Evolutionary conservation across 2,329 filamentous ascomycete species (phyloP).

Genomic region (Cercospora sesami): DNA sequence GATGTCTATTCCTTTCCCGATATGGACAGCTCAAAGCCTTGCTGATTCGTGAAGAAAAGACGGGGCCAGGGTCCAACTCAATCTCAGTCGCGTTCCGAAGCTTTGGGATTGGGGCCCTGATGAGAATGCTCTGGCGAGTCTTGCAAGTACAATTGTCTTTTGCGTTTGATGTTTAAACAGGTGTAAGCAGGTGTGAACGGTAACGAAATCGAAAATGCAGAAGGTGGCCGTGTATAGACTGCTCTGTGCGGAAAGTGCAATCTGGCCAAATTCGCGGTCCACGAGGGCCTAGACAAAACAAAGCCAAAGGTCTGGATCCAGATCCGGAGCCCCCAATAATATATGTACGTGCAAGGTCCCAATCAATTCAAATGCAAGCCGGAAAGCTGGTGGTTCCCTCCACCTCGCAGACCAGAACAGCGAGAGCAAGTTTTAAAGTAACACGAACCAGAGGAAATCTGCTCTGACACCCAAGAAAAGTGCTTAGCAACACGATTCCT

Average conservation of each 20-base stretch:
- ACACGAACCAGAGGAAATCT: background rate
- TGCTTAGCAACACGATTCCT: conserved; percentile 1
- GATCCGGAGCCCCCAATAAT: background rate
- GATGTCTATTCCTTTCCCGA: conserved; percentile 3
- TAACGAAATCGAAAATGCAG: background rate
- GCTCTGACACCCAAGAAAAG: background rate
- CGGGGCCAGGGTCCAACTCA: conserved; percentile 2
- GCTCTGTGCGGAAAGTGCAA: background rate
- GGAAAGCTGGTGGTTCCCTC: background rate
- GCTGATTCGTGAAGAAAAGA: background rate
- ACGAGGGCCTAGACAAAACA: background rate
- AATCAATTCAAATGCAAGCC: background rate
- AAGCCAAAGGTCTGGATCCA: background rate
- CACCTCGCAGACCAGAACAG: background rate
- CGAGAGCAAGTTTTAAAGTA: conserved; percentile 6
- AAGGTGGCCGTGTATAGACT: background rate
- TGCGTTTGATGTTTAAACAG: background rate
- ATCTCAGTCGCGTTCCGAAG: background rate
- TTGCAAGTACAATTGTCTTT: background rate
- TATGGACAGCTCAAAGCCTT: conserved; percentile 3
- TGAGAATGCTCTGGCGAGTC: background rate
- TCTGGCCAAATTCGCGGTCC: background rate
- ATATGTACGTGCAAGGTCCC: background rate
- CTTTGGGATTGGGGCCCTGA: background rate
- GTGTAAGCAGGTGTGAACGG: background rate